Conservation (phyloP, 2,329 filamentous ascomycete species). For the Diaporthe nobilis region DNA sequence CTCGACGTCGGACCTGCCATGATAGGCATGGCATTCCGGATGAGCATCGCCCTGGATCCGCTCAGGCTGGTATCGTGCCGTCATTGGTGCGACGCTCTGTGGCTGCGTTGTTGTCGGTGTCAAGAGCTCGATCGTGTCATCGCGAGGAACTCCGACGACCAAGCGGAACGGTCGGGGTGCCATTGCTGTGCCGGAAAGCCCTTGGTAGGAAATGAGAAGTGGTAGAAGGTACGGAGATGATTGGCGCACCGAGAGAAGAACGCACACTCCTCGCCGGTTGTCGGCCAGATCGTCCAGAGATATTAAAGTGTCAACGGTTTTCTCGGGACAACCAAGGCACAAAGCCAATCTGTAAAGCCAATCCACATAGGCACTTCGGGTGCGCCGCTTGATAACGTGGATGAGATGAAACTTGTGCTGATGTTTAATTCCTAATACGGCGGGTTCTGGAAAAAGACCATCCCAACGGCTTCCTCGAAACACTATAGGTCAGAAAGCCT, state of each 20-base stretch:
- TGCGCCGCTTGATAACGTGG: slow-evolving; percentile 1
- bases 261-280: neutral
- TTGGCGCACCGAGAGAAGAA: neutral
- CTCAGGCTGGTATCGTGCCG: slow-evolving; percentile 1
- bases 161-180: neutral
- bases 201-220: neutral
- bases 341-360: slow-evolving; percentile 12
- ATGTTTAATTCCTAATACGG: neutral
- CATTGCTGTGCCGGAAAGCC: neutral
- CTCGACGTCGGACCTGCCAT: slow-evolving; percentile 8
- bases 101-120: slow-evolving; percentile 7
- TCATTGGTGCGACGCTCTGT: neutral
- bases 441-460: neutral
- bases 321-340: neutral
- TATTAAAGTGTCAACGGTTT: neutral
- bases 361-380: neutral
- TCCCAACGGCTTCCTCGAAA: neutral
- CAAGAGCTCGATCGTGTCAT: slow-evolving; percentile 14
- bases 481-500: neutral
- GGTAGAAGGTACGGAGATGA: neutral
- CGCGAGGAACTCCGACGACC: neutral
- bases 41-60: neutral
- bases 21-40: neutral
- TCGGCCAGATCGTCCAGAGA: slow-evolving; percentile 5
- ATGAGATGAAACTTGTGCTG: slow-evolving; percentile 3